Evolutionary conservation across 441 rosid genomes (phyloP), one percentile per base, ranked within the genome.

Genomic region (Breynia disticha): DNA sequence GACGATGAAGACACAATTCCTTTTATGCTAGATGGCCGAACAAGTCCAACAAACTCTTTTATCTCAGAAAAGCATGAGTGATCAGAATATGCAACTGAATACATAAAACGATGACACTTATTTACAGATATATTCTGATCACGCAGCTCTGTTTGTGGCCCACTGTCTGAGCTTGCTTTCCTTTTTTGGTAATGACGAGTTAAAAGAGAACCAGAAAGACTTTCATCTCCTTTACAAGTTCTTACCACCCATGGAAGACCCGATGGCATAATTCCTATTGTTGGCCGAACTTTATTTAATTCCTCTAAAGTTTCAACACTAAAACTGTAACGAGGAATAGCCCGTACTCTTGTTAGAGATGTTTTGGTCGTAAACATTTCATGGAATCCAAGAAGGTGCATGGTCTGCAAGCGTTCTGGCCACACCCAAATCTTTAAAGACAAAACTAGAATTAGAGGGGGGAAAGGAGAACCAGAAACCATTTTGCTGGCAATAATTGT

Each of bases 201-300:
- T 35, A 66, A 52, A 53, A 65, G 52, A 39, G 78, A 83, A 50
- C 56, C 77, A 57, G 56, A 74, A 67, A 72, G 77, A 48, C 57
- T 75, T 43, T 7, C 72, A 49, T 68, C 71, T 63, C 73, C 70
- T 67, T 67, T 64, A 16, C 45, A 52, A 11, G 79, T 74, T 65
- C 61, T 74, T 52, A 62, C 60, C 46, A 77, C 55, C 90, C 94
- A 82, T 0, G 94, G 90, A 62, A 80, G 87, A 76, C 97, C 95
- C 5, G 90, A 86, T 50, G 97, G 90, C 84, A 89, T 82, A 53
- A 90, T 81, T 46, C 94, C 95, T 24, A 86, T 76, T 32, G 94
- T 84, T n/a, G 91, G 95, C 1, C 59, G 76, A 56, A 70, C 67
- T 22, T 49, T 21, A 66, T 88, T 90, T 18, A 84, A 59, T 14